phyloP scores from a whole-genome alignment of 176 grass and related monocot genomes.

The Areca catechu region DNA sequence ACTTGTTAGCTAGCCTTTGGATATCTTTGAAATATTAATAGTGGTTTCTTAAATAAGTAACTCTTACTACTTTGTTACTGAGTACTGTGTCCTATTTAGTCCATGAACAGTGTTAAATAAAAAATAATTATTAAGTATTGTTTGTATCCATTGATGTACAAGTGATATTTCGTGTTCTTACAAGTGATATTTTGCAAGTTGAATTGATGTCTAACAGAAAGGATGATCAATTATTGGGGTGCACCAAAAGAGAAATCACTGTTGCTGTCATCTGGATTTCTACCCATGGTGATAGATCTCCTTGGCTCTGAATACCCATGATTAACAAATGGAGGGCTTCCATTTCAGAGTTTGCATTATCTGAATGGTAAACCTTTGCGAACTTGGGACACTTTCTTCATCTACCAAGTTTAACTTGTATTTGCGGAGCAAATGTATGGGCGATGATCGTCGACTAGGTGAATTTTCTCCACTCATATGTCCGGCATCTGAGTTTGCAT shows the following conservation, averaged over 20 bases:
- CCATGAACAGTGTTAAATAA: too few relatives aligned
- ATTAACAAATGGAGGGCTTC: neutral
- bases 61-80: too few relatives aligned
- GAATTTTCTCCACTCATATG: conserved; percentile 25
- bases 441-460: conserved; percentile 24
- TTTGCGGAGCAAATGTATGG: conserved; percentile 47
- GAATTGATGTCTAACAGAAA: too few relatives aligned
- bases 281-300: neutral
- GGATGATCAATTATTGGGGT: too few relatives aligned
- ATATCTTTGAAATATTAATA: too few relatives aligned
- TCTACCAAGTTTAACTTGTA: conserved; percentile 18
- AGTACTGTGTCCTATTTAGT: too few relatives aligned
- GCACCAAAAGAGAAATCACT: conserved; percentile 40
- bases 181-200: too few relatives aligned
- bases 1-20: too few relatives aligned
- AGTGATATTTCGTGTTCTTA: too few relatives aligned
- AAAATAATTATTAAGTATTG: too few relatives aligned
- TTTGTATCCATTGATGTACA: too few relatives aligned
- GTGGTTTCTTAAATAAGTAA: too few relatives aligned
- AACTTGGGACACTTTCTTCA: conserved; percentile 14
- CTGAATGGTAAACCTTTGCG: conserved; percentile 14
- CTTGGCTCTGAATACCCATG: conserved; percentile 2
- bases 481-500: conserved; percentile 1
- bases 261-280: conserved; percentile 1
- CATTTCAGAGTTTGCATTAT: neutral